Base-by-base conservation (phyloP, 495 filamentous ascomycete species). In the Letharia columbiana region DNA sequence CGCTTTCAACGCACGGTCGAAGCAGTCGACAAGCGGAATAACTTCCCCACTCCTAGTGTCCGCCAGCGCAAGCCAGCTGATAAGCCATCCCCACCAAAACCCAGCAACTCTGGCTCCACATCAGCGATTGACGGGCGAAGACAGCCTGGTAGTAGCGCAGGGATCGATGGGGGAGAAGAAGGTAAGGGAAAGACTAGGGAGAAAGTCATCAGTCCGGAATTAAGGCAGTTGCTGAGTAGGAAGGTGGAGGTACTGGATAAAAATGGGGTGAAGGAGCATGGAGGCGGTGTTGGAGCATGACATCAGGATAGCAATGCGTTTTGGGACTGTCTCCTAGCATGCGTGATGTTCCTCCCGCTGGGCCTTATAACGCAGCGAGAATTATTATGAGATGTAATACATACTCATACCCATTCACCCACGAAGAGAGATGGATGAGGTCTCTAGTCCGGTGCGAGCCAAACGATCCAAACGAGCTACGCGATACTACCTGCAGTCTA, bases 1-100 rank as follows among this genome's bases (percentile, higher is more conserved):
- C 86, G 91, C 50, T 98, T 97, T 77, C 86, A 92, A 69, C 83
- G 91, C 39, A 84, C 89, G 0, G 86, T 99, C 40, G 91, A 98
- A 68, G 88, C 89, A 11, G 86, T 94, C 45, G 94, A 99, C 73
- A 83, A 86, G 70, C 96, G 91, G 72, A 86, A 89, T 67, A 88
- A 87, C 50, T 92, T 93, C 72, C 94, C 94, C 9, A 80, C 84
- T 1, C 82, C 88, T 11, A 75, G 77, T 63, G 75, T 83, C 39
- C 75, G 82, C 39, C 86, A 86, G 67, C 78, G 85, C 39, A 79
- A 76, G 47, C 75, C 77, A 11, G 69, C 61, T 13, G 61, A 70
- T 23, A 68, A 31, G 64, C 28, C 50, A 69, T 65, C 66, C 3
- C 33, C 70, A 58, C 65, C 73, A 17, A 77, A 61, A 17, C 70